Evolutionary conservation across 2,329 filamentous ascomycete species (phyloP).

Genomic region (Fusarium transvaalense): DNA sequence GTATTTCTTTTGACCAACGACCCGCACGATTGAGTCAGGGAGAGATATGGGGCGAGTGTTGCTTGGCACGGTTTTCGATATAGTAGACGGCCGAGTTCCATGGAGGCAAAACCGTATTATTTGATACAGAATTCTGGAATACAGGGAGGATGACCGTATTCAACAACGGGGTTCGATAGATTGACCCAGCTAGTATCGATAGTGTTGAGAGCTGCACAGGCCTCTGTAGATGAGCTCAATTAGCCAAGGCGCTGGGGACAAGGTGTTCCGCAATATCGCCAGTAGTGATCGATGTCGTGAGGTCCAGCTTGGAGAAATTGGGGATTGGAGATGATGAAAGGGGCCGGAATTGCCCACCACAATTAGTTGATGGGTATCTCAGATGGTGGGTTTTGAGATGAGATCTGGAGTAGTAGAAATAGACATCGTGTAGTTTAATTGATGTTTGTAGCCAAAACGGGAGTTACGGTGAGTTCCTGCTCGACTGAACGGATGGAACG

Average conservation of each 20-base stretch:
- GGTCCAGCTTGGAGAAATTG: conserved; percentile 11
- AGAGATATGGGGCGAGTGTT: conserved; percentile 30
- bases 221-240: conserved; percentile 19
- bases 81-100: conserved; percentile 22
- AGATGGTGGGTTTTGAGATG: not conserved
- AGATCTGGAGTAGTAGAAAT: conserved; percentile 3
- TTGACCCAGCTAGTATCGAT: conserved; percentile 33
- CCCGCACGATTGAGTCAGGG: conserved; percentile 40
- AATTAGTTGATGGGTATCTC: not conserved
- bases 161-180: conserved; percentile 21
- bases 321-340: conserved; percentile 17
- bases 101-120: conserved; percentile 20
- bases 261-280: not conserved
- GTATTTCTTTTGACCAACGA: conserved; percentile 22
- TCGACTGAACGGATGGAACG: conserved; percentile 1
- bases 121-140: conserved; percentile 13
- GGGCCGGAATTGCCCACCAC: conserved; percentile 3
- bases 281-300: conserved; percentile 7
- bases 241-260: conserved; percentile 23
- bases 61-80: conserved; percentile 33
- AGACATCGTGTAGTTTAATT: conserved; percentile 1
- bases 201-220: conserved; percentile 29
- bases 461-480: conserved; percentile 6
- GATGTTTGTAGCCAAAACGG: conserved; percentile 2
- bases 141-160: conserved; percentile 15